These are phyloP conservation scores for Pythium brassicae DNA, from an alignment of 352 stramenopile species.

Conservation along the genomic window DNA sequence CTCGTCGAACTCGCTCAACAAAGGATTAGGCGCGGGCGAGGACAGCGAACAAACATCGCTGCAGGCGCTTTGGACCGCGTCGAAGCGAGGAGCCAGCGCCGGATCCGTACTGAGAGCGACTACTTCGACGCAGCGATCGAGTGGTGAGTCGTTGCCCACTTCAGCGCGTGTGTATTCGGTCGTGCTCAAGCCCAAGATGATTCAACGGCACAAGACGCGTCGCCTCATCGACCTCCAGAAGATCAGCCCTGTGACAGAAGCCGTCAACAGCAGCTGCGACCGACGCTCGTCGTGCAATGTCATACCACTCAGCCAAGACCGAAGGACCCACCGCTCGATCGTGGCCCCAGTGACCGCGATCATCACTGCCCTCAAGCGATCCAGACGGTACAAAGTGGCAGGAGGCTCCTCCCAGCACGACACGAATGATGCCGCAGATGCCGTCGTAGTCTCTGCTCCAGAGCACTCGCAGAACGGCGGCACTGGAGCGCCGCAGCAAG, in stretches of 20 bases:
- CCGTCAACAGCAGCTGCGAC: not conserved
- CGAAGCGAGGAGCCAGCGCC: not conserved
- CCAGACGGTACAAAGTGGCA: too few species aligned
- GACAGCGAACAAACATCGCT: not conserved
- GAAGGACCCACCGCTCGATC: not conserved
- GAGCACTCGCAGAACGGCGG: not conserved
- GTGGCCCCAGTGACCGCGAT: not conserved
- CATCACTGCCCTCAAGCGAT: not conserved
- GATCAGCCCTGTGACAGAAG: not conserved
- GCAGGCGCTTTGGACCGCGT: not conserved
- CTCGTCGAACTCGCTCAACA: slow-evolving; percentile 8
- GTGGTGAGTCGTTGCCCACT: not conserved
- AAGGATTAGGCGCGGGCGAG: not conserved
- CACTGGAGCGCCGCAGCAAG: too few species aligned
- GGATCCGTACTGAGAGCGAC: not conserved
- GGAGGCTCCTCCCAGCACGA: too few species aligned
- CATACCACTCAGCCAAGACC: not conserved
- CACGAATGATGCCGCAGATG: not conserved
- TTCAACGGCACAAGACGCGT: not conserved
- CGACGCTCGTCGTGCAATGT: not conserved
- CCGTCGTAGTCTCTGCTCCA: not conserved
- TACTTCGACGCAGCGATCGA: not conserved
- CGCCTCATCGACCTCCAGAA: not conserved
- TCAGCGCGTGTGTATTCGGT: not conserved
- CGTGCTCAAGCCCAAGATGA: not conserved